Base-by-base conservation (phyloP, 2,329 filamentous ascomycete genomes). In the Pyricularia sp. region DNA sequence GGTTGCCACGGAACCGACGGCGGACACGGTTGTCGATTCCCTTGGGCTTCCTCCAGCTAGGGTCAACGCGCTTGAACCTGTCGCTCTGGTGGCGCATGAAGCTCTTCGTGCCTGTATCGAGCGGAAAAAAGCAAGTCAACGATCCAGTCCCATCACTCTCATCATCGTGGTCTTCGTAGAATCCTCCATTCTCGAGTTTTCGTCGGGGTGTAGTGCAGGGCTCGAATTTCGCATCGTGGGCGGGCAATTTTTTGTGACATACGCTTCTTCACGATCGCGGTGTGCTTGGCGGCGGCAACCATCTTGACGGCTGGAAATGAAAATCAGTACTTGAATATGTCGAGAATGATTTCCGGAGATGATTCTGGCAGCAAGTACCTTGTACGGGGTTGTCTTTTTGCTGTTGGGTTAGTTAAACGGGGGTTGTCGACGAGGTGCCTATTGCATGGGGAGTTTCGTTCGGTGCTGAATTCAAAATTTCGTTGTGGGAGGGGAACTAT, bases 201-300 rank as follows among this genome's bases (percentile, higher is more conserved):
- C 28, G 25, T 36, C 58, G n/a, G 64, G 30, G 30, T 9, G 31
- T 20, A 3, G 12, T 33, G n/a, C 6, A 25, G 33, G 28, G 63
- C 17, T 33, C 63, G 63, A 17, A 30, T 42, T 65, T 42, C n/a
- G 33, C 25, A 5, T 33, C 64, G 64, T 17, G 23, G 30, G 12
- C 36, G 28, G 20, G 14, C 12, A n/a, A 23, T 28, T n/a, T 64
- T 17, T 28, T 36, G 36, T 70, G 76, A 93, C 93, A 81, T 94
- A 97, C 93, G 93, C 93, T 99, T 99, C 93, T 99, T 99, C 81
- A 99, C 92, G 89, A 99, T 99, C 80, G 94, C 91, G 82, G 98
- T 90, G 86, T 98, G 95, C 89, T 97, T 96, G 92, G 96, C 97
- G 85, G 94, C 92, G 91, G 94, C 89, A 88, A 94, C 93, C 95